Evolutionary conservation across 441 rosid genomes (phyloP), one percentile per base, ranked within the genome.

Genomic region (Arabidopsis hybrid): DNA sequence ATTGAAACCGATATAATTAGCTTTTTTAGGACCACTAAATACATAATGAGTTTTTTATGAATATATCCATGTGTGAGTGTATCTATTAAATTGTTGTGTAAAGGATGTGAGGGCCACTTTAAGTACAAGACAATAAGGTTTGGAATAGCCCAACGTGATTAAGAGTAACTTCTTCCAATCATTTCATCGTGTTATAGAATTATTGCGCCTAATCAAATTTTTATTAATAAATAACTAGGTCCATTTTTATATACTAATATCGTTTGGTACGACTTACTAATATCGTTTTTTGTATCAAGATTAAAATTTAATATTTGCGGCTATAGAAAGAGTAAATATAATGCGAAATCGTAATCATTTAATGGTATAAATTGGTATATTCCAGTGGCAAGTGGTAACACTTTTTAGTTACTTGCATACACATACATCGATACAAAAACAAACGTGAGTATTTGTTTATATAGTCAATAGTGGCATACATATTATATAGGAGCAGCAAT

Each of bases 81-180:
- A 56, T 76, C 67, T 65, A 65, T 64, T 58, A 64, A 70, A 76
- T 49, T 70, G 32, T 57, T 76, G 5, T 71, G 57, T 50, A 50
- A 71, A 71, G 73, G 77, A 77, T 77, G 80, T 77, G 80, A 72
- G 73, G 77, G 80, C 73, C 77, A 77, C 80, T 72, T 63, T 42
- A 70, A 63, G 75, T 69, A 53, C 60, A 72, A 60, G 77, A 72
- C 73, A 77, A 77, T 71, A 66, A 60, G 60, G 65, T 66, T 77
- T 46, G 65, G 69, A 72, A 53, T 71, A 72, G 73, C 47, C 18
- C 64, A 77, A 77, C 80, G 80, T 77, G 80, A 77, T 65, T 72
- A 67, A 72, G 80, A 71, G 80, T 77, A 77, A 71, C 73, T 36
- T 72, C 80, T 46, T 51, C 73, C 73, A 72, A 72, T 77, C 77